Base-by-base conservation (phyloP, 352 stramenopile genomes). In the Phytopythium aichiense region DNA sequence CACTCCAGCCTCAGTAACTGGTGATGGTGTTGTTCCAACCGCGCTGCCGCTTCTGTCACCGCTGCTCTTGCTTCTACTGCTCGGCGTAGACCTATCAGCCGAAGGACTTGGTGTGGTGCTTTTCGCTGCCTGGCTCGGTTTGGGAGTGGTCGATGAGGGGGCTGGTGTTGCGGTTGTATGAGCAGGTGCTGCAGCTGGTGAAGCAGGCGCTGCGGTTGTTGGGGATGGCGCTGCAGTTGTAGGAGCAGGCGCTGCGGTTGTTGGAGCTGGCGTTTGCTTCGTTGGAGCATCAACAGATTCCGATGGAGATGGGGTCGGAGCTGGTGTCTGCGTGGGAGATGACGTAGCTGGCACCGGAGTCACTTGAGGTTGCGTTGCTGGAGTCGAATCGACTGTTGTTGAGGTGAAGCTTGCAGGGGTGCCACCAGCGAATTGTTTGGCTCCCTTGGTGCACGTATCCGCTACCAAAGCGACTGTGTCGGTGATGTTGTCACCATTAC, bases 391-490 rank as follows among this genome's bases (percentile, higher is more conserved):
- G 15, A 25, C 48, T 38, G 46, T 28, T 28, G 38, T 4, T 1
- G 16, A 1, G 23, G 42, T 25, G 2, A 28, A 20, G 22, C 3
- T 23, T 5, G 16, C 25, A 37, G 48, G 18, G 7, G 11, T 38
- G 5, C 15, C 30, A 18, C 6, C n/a, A 18, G 56, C 28, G 42
- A 89, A 87, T 63, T 91, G 81, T 8, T 30, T 63, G 8, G 48
- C 66, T 13, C 77, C 76, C 8, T 85, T 59, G 0, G 76, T 76
- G 54, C 81, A 91, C 45, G 71, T 52, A 23, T 74, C 70, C 2
- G 66, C 56, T 0, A 55, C 60, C 8, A 92, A 64, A 25, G 80
- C 86, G 49, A 92, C 38, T 1, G 76, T 89, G 28, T 90, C 79
- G 31, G 74, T 56, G 43, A 91, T 52, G 23, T 75, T 58, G 45